These are phyloP conservation scores for Pinus albicaulis DNA, from an alignment of 75 land plant species.

Conservation along the genomic window DNA sequence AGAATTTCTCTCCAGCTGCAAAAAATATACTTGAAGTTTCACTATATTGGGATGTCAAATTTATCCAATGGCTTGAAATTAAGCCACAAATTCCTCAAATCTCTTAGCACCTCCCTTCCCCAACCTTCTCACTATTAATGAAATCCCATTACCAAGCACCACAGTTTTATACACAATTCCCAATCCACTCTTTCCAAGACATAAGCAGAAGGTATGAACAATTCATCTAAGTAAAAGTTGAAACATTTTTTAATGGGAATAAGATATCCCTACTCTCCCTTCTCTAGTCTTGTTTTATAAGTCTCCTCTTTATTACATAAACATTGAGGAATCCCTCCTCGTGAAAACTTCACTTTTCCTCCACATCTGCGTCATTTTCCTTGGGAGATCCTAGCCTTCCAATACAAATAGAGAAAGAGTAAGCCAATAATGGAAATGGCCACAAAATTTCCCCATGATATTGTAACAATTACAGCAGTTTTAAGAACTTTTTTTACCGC, in stretches of 20 bases:
- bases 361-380: conserved; percentile 11
- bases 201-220: conserved; percentile 86
- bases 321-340: conserved; percentile 17
- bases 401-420: conserved; percentile 59
- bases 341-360: conserved; percentile 32
- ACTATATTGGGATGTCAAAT: conserved; percentile 79
- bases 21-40: conserved; percentile 72
- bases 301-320: conserved; percentile 22
- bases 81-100: conserved; percentile 70
- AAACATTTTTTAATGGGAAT: conserved; percentile 72
- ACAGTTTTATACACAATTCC: conserved; percentile 96
- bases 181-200: conserved; percentile 80
- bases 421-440: conserved; percentile 62
- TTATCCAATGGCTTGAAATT: conserved; percentile 60
- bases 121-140: conserved; percentile 74
- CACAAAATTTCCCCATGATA: conserved; percentile 62
- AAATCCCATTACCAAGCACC: conserved; percentile 70
- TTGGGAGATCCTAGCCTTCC: conserved; percentile 45
- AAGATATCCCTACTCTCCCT: conserved; percentile 46
- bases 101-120: conserved; percentile 68
- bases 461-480: conserved; percentile 50
- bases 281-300: conserved; percentile 24
- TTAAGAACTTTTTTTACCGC: conserved; percentile 28
- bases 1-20: conserved; percentile 86
- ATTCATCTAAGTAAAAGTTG: conserved; percentile 72